Percentiles rank a stretch among this genome's conserved stretches.
Conservation (phyloP, 2,329 filamentous ascomycete species). For the Colletotrichum eleusines region DNA sequence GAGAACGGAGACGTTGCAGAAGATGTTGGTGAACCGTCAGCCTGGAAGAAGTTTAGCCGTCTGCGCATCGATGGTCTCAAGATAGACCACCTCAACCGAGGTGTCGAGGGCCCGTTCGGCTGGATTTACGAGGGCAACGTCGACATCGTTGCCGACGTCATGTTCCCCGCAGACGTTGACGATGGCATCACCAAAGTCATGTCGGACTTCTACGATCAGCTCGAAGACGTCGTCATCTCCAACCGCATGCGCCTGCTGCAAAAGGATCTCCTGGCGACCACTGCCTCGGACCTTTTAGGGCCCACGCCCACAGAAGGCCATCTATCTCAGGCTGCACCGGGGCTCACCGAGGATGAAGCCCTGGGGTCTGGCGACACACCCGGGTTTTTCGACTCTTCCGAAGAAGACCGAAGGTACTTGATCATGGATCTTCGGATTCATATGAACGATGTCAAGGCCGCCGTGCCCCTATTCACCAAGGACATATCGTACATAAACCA, state of each 20-base stretch:
- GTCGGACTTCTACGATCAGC: slow-evolving; percentile 95
- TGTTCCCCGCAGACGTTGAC: slow-evolving; percentile 90
- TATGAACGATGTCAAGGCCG: slow-evolving; percentile 93
- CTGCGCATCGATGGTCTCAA: slow-evolving; percentile 92
- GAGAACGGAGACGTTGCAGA: slow-evolving; percentile 67
- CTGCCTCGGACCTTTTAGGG: slow-evolving; percentile 44
- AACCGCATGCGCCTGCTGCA: slow-evolving; percentile 76
- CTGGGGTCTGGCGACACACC: background rate
- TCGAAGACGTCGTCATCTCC: slow-evolving; percentile 90
- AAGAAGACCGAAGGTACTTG: slow-evolving; percentile 80
- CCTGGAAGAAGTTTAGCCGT: slow-evolving; percentile 96
- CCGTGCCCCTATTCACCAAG: slow-evolving; percentile 90
- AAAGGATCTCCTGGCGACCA: slow-evolving; percentile 51
- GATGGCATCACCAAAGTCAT: slow-evolving; percentile 94
- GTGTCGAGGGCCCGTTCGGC: slow-evolving; percentile 92
- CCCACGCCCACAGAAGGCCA: slow-evolving; percentile 50
- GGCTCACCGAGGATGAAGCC: background rate
- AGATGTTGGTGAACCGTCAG: slow-evolving; percentile 72
- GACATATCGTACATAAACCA: slow-evolving; percentile 97
- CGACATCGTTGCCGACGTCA: slow-evolving; percentile 94
- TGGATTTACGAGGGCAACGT: slow-evolving; percentile 99
- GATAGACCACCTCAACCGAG: slow-evolving; percentile 95
- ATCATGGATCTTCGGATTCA: slow-evolving; percentile 96
- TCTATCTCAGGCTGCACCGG: slow-evolving; percentile 47
- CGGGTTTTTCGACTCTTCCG: slow-evolving; percentile 20